Evolutionary conservation across 257 asterid species (phyloP).

Genomic region (Handroanthus guayacan): DNA sequence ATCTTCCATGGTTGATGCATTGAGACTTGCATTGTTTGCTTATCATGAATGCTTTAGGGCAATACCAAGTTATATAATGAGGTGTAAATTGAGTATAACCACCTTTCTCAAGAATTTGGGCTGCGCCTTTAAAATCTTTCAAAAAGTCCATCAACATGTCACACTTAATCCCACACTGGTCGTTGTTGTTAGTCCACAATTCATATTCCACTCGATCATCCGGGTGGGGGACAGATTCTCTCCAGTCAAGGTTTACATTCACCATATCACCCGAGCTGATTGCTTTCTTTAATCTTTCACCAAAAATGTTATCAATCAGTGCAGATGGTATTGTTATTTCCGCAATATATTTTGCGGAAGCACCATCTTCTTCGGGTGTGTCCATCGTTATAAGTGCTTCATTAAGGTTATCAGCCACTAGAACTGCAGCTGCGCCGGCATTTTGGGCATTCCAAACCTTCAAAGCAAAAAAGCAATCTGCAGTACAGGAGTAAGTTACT

Average conservation of each 20-base stretch:
- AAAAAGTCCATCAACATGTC: slow-evolving; percentile 57
- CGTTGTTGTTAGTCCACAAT: slow-evolving; percentile 58
- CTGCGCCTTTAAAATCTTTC: slow-evolving; percentile 62
- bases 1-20: slow-evolving; percentile 58
- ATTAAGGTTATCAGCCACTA: slow-evolving; percentile 55
- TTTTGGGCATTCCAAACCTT: slow-evolving; percentile 66
- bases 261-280: slow-evolving; percentile 52
- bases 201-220: slow-evolving; percentile 65
- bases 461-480: slow-evolving; percentile 62
- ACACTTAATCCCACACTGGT: slow-evolving; percentile 57
- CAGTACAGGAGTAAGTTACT: slow-evolving; percentile 24
- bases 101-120: slow-evolving; percentile 58
- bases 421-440: slow-evolving; percentile 64
- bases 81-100: slow-evolving; percentile 63
- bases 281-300: slow-evolving; percentile 51
- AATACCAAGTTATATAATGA: slow-evolving; percentile 61
- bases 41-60: slow-evolving; percentile 55
- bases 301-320: slow-evolving; percentile 49
- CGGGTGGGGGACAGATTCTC: slow-evolving; percentile 67
- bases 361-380: slow-evolving; percentile 52
- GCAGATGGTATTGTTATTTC: slow-evolving; percentile 64
- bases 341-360: slow-evolving; percentile 51
- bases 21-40: slow-evolving; percentile 66
- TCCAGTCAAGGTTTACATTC: slow-evolving; percentile 60
- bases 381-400: slow-evolving; percentile 59